Percentiles rank a stretch among this genome's conserved stretches.
Conservation (phyloP, 768 basidiomycete genomes). For the Lactarius pseudohatsudake region DNA sequence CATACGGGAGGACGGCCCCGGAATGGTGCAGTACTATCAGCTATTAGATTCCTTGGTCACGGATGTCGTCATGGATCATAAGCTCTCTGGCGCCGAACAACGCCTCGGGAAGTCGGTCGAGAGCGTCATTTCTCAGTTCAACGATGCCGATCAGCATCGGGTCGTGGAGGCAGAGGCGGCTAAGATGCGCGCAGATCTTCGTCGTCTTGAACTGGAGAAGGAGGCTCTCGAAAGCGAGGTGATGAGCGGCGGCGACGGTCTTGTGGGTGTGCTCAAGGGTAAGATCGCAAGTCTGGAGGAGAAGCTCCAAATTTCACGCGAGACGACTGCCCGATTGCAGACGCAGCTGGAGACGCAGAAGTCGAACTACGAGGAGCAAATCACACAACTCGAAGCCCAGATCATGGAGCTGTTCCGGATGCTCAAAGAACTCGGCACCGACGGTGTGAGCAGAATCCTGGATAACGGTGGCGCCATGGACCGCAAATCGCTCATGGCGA, state of each 20-base stretch:
- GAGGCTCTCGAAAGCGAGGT: constrained; percentile 81
- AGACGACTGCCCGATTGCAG: constrained; percentile 73
- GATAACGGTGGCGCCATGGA: constrained; percentile 65
- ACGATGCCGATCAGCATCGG: constrained; percentile 83
- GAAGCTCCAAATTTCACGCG: constrained; percentile 73
- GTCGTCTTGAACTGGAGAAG: constrained; percentile 76
- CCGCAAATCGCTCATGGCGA: constrained; percentile 75
- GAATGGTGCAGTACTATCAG: constrained; percentile 85
- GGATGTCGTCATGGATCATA: constrained; percentile 91
- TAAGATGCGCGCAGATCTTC: constrained; percentile 60
- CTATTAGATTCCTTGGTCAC: constrained; percentile 87
- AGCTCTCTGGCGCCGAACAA: constrained; percentile 78
- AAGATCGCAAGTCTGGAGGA: constrained; percentile 71
- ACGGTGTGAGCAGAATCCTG: constrained; percentile 71
- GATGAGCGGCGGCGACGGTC: constrained; percentile 74
- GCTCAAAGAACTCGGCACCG: constrained; percentile 76
- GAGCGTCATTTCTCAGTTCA: constrained; percentile 84
- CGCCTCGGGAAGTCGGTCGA: constrained; percentile 89
- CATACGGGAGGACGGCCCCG: constrained; percentile 83
- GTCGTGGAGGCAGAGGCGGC: constrained; percentile 75
- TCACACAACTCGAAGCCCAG: constrained; percentile 86
- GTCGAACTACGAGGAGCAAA: constrained; percentile 77
- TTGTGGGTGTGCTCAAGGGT: constrained; percentile 78
- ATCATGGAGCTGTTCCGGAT: constrained; percentile 93
- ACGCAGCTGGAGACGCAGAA: constrained; percentile 77